Conservation (phyloP, 2,329 filamentous ascomycete genomes). For the Clonostachys byssicola region DNA sequence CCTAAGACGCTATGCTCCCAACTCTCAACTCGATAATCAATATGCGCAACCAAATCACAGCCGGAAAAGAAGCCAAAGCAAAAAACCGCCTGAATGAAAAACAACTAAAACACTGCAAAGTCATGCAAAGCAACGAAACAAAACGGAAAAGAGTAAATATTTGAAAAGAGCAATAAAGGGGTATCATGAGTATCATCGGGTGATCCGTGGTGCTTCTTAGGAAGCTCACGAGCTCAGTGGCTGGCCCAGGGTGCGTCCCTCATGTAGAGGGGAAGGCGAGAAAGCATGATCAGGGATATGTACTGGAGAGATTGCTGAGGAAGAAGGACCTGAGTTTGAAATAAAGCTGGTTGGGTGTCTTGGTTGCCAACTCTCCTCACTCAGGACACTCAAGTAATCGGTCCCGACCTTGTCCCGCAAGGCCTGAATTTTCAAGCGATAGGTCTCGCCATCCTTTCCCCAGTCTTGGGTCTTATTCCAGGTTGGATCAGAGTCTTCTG, state of each 20-base stretch:
- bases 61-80: no score
- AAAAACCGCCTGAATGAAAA: no score
- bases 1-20: no score
- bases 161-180: slow-evolving; percentile 2
- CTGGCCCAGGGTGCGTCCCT: slow-evolving; percentile 45
- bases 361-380: slow-evolving; percentile 67
- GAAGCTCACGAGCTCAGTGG: not conserved
- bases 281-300: slow-evolving; percentile 22
- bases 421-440: slow-evolving; percentile 83
- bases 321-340: slow-evolving; percentile 10
- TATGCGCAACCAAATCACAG: not conserved
- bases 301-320: slow-evolving; percentile 13
- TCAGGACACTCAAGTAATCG: slow-evolving; percentile 81
- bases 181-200: slow-evolving; percentile 14
- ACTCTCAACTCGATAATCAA: not conserved
- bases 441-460: slow-evolving; percentile 70
- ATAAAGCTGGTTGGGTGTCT: slow-evolving; percentile 13
- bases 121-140: no score
- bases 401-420: slow-evolving; percentile 81
- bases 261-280: slow-evolving; percentile 44
- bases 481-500: slow-evolving; percentile 7
- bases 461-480: slow-evolving; percentile 51
- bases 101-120: no score
- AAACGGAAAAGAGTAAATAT: slow-evolving; percentile 1
- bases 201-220: not conserved